Evolutionary conservation across 352 stramenopile species (phyloP), one percentile per base, ranked within the genome.

Genomic region (Peronospora farinosa): DNA sequence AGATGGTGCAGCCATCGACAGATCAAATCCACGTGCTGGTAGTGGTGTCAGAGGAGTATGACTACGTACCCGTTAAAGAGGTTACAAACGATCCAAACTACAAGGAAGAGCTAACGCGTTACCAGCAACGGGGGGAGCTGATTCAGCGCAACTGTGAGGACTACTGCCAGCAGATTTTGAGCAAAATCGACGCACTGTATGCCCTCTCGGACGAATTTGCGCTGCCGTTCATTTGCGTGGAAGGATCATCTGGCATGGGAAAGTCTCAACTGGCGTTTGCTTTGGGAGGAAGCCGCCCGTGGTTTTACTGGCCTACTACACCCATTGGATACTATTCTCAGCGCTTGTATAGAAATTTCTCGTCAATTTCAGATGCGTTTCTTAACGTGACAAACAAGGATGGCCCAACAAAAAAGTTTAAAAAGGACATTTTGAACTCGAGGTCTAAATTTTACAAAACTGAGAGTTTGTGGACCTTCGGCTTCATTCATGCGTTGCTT

Each of bases 281-380:
- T 15, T 30, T 55, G 13, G 13, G 15, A 16, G 16, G 30, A 27
- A 27, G 23, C 5, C 23, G 23, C 23, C 23, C 23, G 23, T 27
- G 23, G 23, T 27, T 27, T 27, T 27, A 27, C 23, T 27, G 23
- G 23, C 23, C 3, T 27, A 7, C 6, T 27, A n/a, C n/a, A n/a
- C 1, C 19, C 19, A 27, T 27, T 27, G 5, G 3, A 4, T 5
- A 2, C 3, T 7, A 2, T 27, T 27, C 2, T 43, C 17, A 28
- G 16, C 38, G 17, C 7, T 43, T 27, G 19, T n/a, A 16, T 30
- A 12, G 8, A 25, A 16, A 30, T 13, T 43, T 17, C 19, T 23
- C 38, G 13, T 9, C 23, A 32, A 69, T 86, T 43, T 67, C 84
- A 35, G 71, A 57, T 11, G 59, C 61, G 42, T 63, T 62, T 6